Conservation (phyloP, 2,329 filamentous ascomycete genomes). For the Microsporum canis region DNA sequence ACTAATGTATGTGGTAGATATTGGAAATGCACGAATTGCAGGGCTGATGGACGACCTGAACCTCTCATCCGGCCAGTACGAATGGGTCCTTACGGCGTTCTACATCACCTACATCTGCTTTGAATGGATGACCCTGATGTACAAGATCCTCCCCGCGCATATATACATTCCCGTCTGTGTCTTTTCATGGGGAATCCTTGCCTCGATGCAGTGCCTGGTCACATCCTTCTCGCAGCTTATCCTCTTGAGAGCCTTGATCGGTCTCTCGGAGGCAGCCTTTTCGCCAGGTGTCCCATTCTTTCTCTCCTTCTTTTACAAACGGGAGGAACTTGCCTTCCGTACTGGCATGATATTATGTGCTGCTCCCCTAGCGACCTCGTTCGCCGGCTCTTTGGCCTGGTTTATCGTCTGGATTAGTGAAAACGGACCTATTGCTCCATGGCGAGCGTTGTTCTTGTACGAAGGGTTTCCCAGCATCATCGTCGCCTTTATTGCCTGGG, state of each 20-base stretch:
- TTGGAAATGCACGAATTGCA: slow-evolving; percentile 53
- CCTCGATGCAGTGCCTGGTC: slow-evolving; percentile 59
- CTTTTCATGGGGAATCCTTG: slow-evolving; percentile 65
- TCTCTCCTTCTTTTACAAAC: slow-evolving; percentile 51
- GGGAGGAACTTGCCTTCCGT: slow-evolving; percentile 67
- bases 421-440: slow-evolving; percentile 59
- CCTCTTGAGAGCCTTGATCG: slow-evolving; percentile 35
- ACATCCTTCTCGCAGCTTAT: slow-evolving; percentile 51
- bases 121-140: slow-evolving; percentile 56
- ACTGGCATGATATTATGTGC: slow-evolving; percentile 80
- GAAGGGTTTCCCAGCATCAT: slow-evolving; percentile 78
- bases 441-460: slow-evolving; percentile 73
- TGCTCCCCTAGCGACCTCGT: slow-evolving; percentile 49
- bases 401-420: slow-evolving; percentile 59
- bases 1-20: slow-evolving; percentile 29
- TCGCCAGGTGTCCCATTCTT: slow-evolving; percentile 54
- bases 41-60: slow-evolving; percentile 45
- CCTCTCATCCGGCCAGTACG: slow-evolving; percentile 46
- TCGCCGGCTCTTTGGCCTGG: slow-evolving; percentile 69
- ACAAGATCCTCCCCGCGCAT: slow-evolving; percentile 49
- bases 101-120: slow-evolving; percentile 55
- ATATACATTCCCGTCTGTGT: slow-evolving; percentile 53
- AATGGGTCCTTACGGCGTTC: slow-evolving; percentile 52
- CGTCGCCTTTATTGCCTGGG: slow-evolving; percentile 62
- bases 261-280: slow-evolving; percentile 51